phyloP scores from a whole-genome alignment of 345 rosid species.

The Stellera chamaejasme region DNA sequence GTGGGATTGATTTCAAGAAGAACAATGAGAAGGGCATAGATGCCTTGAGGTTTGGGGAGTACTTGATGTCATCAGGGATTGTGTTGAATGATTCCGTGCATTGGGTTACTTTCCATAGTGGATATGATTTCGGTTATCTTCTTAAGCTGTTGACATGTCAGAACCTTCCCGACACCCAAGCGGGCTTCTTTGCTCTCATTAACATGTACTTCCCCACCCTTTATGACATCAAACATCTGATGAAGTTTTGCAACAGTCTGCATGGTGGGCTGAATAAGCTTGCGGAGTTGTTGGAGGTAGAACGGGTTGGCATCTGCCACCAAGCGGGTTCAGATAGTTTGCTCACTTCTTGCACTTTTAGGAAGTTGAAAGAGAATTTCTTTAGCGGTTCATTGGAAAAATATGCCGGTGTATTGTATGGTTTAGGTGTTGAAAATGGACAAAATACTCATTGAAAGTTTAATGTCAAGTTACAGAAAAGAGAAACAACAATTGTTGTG shows the following conservation, averaged over 20 bases:
- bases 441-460: slow-evolving; percentile 24
- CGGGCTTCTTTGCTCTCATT: slow-evolving; percentile 54
- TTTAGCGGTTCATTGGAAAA: slow-evolving; percentile 63
- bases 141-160: slow-evolving; percentile 73
- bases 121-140: slow-evolving; percentile 85
- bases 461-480: neutral
- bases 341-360: slow-evolving; percentile 77
- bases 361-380: slow-evolving; percentile 77
- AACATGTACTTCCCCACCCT: slow-evolving; percentile 60
- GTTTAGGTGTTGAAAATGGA: slow-evolving; percentile 81
- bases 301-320: slow-evolving; percentile 79
- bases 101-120: slow-evolving; percentile 97
- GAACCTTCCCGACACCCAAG: slow-evolving; percentile 52
- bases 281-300: slow-evolving; percentile 75
- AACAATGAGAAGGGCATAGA: slow-evolving; percentile 64
- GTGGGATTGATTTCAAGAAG: slow-evolving; percentile 66
- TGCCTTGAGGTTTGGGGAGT: slow-evolving; percentile 57
- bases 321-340: slow-evolving; percentile 96
- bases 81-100: slow-evolving; percentile 70
- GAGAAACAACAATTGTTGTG: slow-evolving; percentile 5
- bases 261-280: slow-evolving; percentile 90
- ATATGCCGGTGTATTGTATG: slow-evolving; percentile 85
- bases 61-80: slow-evolving; percentile 77
- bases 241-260: slow-evolving; percentile 83
- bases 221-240: slow-evolving; percentile 78